Evolutionary conservation across 2,329 filamentous ascomycete species (phyloP), one percentile per base, ranked within the genome.

Genomic region (Chrysoporthe puriensis): DNA sequence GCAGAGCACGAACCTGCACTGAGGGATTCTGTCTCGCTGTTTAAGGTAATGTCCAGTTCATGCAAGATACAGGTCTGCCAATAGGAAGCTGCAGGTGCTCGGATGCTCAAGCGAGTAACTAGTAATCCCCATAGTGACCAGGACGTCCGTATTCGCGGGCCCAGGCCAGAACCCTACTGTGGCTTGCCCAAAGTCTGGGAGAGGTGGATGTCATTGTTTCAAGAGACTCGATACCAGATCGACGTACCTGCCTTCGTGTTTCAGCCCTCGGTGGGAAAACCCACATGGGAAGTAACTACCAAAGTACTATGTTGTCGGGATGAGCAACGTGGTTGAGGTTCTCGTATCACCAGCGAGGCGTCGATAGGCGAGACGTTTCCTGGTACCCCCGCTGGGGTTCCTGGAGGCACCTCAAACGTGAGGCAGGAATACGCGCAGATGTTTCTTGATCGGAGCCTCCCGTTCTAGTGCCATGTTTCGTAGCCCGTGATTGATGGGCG

Each of bases 171-270:
- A 44, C 54, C 36, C 56, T 57, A 34, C 40, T 63, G 58, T 64
- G 62, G 68, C 65, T 69, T 67, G 60, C 66, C 44, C 64, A 40
- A 50, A 59, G 54, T 44, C 48, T 57, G 42, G 52, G 50, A 46
- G 42, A 44, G 66, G 62, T 60, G 66, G 68, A 56, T 68, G 68
- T 70, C 66, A 66, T 61, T 40, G 68, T 70, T 70, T 70, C 68
- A 66, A 61, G 52, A 64, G 36, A 46, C 50, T 62, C 46, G 65
- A 65, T 65, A 68, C 63, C 65, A 70, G 59, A 66, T 68, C 63
- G 54, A 52, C 59, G 21, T 36, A 56, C 68, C 52, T 66, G 66
- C 65, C 50, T 50, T 63, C 42, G 66, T 58, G 68, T 70, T 70
- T 70, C 68, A 70, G 68, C 32, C 44, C 21, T 66, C 42, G 43